A percentile compares a stretch with the other conserved stretches of the same genome.
phyloP scores from a whole-genome alignment of 805 yeast genomes.

The Saccharomycopsis amapae region DNA sequence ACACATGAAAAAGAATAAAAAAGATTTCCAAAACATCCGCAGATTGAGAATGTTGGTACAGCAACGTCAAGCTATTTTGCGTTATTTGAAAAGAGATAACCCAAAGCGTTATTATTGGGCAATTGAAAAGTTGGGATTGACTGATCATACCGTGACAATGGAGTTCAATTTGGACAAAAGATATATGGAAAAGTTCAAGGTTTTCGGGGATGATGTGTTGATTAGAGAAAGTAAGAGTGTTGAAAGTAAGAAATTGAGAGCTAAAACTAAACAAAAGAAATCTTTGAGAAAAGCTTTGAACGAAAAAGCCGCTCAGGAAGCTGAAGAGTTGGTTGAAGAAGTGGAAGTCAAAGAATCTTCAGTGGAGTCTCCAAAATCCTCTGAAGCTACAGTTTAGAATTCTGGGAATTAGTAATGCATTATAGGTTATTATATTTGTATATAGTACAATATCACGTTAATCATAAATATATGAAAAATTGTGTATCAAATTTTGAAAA shows the following conservation, averaged over 20 bases:
- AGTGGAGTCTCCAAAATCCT: too few relatives aligned
- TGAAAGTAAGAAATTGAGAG: conserved; percentile 39
- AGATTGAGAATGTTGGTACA: conserved; percentile 78
- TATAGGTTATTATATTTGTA: not conserved
- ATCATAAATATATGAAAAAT: too few relatives aligned
- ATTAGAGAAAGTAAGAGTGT: conserved; percentile 49
- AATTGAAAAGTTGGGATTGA: conserved; percentile 78
- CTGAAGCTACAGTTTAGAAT: not conserved
- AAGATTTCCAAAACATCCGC: conserved; percentile 68
- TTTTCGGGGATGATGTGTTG: conserved; percentile 68
- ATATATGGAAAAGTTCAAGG: conserved; percentile 70
- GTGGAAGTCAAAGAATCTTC: conserved; percentile 16
- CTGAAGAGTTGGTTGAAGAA: conserved; percentile 25
- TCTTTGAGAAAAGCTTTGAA: conserved; percentile 28
- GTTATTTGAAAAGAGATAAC: conserved; percentile 72
- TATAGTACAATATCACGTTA: too few relatives aligned
- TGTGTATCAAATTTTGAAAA: too few relatives aligned
- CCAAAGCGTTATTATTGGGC: conserved; percentile 83
- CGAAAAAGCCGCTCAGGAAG: conserved; percentile 25
- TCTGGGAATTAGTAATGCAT: not conserved
- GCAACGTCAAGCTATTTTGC: conserved; percentile 74
- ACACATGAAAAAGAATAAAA: conserved; percentile 60
- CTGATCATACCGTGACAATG: conserved; percentile 66
- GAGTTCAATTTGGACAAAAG: conserved; percentile 78
- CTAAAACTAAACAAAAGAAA: conserved; percentile 40